A percentile compares a stretch with the other conserved stretches of the same genome.
These are phyloP conservation scores for Geum urbanum DNA, from an alignment of 306 rosid species.

Conservation along the genomic window DNA sequence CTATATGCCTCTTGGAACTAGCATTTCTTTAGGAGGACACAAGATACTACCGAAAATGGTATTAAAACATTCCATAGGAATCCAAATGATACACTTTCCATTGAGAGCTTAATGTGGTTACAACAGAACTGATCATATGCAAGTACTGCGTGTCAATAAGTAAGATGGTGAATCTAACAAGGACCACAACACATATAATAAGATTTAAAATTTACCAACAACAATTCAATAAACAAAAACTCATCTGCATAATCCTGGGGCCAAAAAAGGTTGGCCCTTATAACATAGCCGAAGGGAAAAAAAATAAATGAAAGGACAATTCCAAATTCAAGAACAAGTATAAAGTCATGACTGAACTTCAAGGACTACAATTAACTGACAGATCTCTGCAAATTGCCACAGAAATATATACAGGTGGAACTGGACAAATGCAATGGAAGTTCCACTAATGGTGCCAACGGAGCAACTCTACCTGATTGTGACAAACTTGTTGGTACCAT, in stretches of 20 bases:
- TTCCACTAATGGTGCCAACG: slow-evolving; percentile 32
- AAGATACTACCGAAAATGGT: no score
- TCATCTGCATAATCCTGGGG: slow-evolving; percentile 52
- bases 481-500: slow-evolving; percentile 98
- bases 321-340: slow-evolving; percentile 44
- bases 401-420: slow-evolving; percentile 61
- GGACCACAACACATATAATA: slow-evolving; percentile 19
- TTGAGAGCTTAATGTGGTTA: background rate
- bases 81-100: background rate
- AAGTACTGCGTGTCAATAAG: background rate
- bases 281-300: slow-evolving; percentile 44
- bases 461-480: slow-evolving; percentile 76
- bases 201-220: slow-evolving; percentile 40
- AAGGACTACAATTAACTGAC: slow-evolving; percentile 45
- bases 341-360: slow-evolving; percentile 36
- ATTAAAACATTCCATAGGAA: background rate
- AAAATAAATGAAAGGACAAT: slow-evolving; percentile 42
- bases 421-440: slow-evolving; percentile 31
- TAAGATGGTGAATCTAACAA: background rate
- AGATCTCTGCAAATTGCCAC: slow-evolving; percentile 53
- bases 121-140: background rate
- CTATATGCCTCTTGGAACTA: background rate
- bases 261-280: slow-evolving; percentile 43
- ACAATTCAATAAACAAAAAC: slow-evolving; percentile 47
- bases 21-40: no score